These are phyloP conservation scores for Xylariaceae sp. DNA, from an alignment of 2,329 filamentous ascomycete species.

Conservation along the genomic window DNA sequence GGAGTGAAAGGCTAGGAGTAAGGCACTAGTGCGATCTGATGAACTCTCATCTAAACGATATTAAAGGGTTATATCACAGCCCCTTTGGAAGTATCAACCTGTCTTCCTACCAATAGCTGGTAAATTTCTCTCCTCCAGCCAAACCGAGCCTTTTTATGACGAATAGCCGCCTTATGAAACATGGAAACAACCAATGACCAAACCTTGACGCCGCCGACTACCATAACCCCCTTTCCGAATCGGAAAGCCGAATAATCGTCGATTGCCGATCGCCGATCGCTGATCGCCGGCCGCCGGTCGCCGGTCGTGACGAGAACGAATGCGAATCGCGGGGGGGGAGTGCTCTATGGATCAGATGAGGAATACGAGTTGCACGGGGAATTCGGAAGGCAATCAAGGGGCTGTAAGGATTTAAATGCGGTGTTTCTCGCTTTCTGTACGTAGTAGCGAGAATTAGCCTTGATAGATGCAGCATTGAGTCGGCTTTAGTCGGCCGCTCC, in stretches of 20 bases:
- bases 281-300: constrained; percentile 19
- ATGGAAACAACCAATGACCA: constrained; percentile 30
- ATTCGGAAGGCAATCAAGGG: constrained; percentile 27
- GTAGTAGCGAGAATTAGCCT: constrained; percentile 35
- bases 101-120: constrained; percentile 28
- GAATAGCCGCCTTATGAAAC: constrained; percentile 25
- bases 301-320: constrained; percentile 29
- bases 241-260: constrained; percentile 24
- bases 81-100: constrained; percentile 26
- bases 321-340: constrained; percentile 22
- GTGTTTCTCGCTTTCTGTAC: constrained; percentile 41
- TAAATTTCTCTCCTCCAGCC: constrained; percentile 25
- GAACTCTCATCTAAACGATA: constrained; percentile 26
- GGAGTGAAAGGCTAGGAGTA: constrained; percentile 7
- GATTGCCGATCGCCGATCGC: constrained; percentile 23
- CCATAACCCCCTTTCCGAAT: constrained; percentile 32
- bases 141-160: constrained; percentile 30
- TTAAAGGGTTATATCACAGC: constrained; percentile 29
- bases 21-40: constrained; percentile 24
- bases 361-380: constrained; percentile 20
- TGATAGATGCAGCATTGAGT: constrained; percentile 16
- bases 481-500: constrained; percentile 24
- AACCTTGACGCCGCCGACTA: constrained; percentile 38
- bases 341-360: constrained; percentile 16
- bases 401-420: constrained; percentile 35